phyloP scores from a whole-genome alignment of 345 rosid genomes.

The Gossypium australe region DNA sequence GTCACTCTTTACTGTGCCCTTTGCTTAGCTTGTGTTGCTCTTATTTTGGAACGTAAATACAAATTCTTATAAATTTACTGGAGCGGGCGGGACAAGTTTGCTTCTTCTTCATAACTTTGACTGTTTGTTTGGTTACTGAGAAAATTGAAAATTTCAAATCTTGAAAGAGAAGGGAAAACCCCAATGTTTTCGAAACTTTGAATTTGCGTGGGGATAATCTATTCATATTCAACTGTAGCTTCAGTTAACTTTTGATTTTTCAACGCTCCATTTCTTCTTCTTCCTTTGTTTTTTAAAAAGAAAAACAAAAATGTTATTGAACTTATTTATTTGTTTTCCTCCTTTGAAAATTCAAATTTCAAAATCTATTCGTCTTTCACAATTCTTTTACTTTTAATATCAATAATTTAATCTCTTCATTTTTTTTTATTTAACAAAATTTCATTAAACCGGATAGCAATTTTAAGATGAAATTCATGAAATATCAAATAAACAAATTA shows the following conservation, averaged over 20 bases:
- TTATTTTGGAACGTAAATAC: neutral
- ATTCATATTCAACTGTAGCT: neutral
- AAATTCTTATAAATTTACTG: neutral
- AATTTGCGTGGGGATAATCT: neutral
- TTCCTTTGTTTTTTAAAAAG: no score
- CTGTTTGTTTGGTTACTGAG: neutral
- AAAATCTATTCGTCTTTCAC: neutral
- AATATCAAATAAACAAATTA: no score
- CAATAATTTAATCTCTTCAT: no score
- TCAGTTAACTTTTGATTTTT: neutral
- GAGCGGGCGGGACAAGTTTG: neutral
- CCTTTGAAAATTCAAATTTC: neutral
- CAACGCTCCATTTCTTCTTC: neutral
- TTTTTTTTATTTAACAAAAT: no score
- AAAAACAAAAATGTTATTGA: no score
- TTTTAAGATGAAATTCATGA: no score
- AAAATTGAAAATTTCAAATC: constrained; percentile 2
- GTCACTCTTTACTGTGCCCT: constrained; percentile 20
- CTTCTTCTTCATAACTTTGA: neutral
- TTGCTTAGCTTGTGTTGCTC: neutral
- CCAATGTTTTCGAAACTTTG: neutral
- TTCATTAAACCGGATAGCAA: no score
- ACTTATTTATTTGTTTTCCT: neutral
- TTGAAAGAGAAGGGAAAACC: neutral
- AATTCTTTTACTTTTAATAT: no score